Conservation (phyloP, 1,284 basidiomycete genomes). For the Cryptococcus amylolentus region DNA sequence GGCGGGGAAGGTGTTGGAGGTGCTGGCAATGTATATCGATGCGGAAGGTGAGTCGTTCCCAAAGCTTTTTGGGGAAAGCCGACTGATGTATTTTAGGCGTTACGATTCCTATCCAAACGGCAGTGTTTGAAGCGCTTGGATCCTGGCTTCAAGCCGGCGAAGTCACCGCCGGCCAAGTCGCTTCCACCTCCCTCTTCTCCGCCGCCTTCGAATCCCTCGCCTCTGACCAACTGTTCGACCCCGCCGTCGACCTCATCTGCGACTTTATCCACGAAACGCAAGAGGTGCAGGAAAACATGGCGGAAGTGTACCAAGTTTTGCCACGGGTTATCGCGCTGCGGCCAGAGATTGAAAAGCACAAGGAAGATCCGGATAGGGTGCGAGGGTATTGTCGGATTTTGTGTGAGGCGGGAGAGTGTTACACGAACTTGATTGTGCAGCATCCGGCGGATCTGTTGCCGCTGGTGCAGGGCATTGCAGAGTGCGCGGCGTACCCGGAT, state of each 20-base stretch:
- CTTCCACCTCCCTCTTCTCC: slow-evolving; percentile 75
- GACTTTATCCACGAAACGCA: slow-evolving; percentile 98
- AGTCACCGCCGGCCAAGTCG: slow-evolving; percentile 63
- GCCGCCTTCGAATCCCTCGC: slow-evolving; percentile 79
- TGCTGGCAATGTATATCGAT: slow-evolving; percentile 85
- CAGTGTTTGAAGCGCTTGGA: slow-evolving; percentile 81
- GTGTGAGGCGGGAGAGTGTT: slow-evolving; percentile 93
- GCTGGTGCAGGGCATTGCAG: slow-evolving; percentile 89
- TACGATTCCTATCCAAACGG: slow-evolving; percentile 72
- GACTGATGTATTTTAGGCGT: slow-evolving; percentile 59
- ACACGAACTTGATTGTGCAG: slow-evolving; percentile 80
- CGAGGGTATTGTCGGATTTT: slow-evolving; percentile 88
- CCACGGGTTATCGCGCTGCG: slow-evolving; percentile 73
- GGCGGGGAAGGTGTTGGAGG: slow-evolving; percentile 66
- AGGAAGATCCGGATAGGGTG: slow-evolving; percentile 81
- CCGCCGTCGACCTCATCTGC: slow-evolving; percentile 86
- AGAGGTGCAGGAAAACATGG: slow-evolving; percentile 91
- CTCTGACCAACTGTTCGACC: slow-evolving; percentile 84
- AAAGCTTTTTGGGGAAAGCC: background rate
- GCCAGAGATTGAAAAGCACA: slow-evolving; percentile 57
- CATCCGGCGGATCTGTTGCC: slow-evolving; percentile 89
- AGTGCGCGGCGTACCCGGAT: slow-evolving; percentile 88
- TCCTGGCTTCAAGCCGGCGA: slow-evolving; percentile 90
- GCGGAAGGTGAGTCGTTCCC: slow-evolving; percentile 66
- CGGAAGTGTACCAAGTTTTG: slow-evolving; percentile 80